Evolutionary conservation across 2,329 filamentous ascomycete genomes (phyloP).

Genomic region (Talaromyces albobiverticillius): DNA sequence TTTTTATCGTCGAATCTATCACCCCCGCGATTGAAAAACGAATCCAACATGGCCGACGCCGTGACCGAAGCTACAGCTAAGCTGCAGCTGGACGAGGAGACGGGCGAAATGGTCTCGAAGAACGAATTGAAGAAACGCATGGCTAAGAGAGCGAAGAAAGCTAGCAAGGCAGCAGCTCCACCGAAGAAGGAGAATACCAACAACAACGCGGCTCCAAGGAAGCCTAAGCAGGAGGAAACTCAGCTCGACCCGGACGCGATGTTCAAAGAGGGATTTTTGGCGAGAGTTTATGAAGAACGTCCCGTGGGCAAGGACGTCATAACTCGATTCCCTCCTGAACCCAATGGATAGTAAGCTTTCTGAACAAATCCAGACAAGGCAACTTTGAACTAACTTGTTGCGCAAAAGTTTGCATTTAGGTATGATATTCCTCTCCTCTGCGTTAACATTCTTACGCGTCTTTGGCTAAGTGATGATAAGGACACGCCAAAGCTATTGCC

Average conservation of each 20-base stretch:
- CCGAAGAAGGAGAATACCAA: conserved; percentile 1
- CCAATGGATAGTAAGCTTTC: conserved; percentile 61
- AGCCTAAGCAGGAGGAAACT: conserved; percentile 5
- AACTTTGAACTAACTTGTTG: not conserved
- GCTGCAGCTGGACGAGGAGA: conserved; percentile 61
- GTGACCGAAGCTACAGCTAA: conserved; percentile 47
- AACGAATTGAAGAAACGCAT: conserved; percentile 61
- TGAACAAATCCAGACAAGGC: not conserved
- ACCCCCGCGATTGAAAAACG: not conserved
- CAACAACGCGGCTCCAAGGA: conserved; percentile 2
- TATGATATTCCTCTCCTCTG: not conserved
- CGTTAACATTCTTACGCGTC: not conserved
- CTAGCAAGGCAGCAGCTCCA: conserved; percentile 4
- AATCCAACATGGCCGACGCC: conserved; percentile 15
- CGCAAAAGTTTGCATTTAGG: conserved; percentile 11
- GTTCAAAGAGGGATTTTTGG: conserved; percentile 77
- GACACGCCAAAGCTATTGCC: conserved; percentile 94
- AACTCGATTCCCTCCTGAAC: conserved; percentile 79
- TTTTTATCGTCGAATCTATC: too few relatives aligned
- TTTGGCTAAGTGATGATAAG: conserved; percentile 30
- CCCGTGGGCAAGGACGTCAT: conserved; percentile 42
- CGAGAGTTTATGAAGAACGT: conserved; percentile 67
- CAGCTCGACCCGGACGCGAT: conserved; percentile 46
- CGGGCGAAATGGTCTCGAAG: conserved; percentile 65
- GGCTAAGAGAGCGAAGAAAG: conserved; percentile 44